Conservation (phyloP, 305 asterid species). For the Lippia alba region DNA sequence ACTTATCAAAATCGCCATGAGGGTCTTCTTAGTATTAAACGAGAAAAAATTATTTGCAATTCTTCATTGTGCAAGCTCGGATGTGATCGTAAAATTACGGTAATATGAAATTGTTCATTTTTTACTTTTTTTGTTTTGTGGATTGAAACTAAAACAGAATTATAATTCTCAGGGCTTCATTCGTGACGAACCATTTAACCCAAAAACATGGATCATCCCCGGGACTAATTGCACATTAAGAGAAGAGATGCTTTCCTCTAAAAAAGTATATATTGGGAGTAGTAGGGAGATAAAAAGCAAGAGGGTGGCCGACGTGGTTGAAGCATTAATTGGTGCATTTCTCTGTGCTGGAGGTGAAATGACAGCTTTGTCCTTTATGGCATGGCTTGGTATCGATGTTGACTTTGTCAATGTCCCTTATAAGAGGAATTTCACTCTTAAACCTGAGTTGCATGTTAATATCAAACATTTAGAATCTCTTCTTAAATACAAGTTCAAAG, state of each 20-base stretch:
- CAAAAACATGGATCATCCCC: slow-evolving; percentile 74
- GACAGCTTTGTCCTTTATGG: slow-evolving; percentile 73
- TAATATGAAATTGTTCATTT: slow-evolving; percentile 35
- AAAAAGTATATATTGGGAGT: slow-evolving; percentile 42
- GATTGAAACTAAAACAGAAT: neutral
- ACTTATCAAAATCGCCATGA: slow-evolving; percentile 63
- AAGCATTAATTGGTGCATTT: slow-evolving; percentile 86
- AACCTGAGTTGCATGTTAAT: slow-evolving; percentile 55
- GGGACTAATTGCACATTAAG: slow-evolving; percentile 50
- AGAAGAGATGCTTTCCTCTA: slow-evolving; percentile 43
- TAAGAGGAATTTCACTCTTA: slow-evolving; percentile 42
- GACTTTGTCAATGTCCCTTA: slow-evolving; percentile 51
- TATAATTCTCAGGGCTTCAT: slow-evolving; percentile 69
- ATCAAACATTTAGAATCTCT: slow-evolving; percentile 53
- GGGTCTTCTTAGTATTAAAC: slow-evolving; percentile 65
- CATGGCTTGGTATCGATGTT: slow-evolving; percentile 69
- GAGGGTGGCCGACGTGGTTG: slow-evolving; percentile 75
- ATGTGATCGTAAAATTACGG: slow-evolving; percentile 69
- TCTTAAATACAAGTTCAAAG: slow-evolving; percentile 57
- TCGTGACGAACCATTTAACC: slow-evolving; percentile 73
- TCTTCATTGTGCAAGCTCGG: slow-evolving; percentile 79
- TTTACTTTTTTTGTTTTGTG: neutral
- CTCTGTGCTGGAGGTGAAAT: slow-evolving; percentile 71
- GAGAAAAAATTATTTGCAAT: slow-evolving; percentile 59
- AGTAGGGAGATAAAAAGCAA: slow-evolving; percentile 52